Percentiles rank a stretch among this genome's conserved stretches.
phyloP scores from a whole-genome alignment of 1,284 basidiomycete species.

The Ceratobasidium papillatum region DNA sequence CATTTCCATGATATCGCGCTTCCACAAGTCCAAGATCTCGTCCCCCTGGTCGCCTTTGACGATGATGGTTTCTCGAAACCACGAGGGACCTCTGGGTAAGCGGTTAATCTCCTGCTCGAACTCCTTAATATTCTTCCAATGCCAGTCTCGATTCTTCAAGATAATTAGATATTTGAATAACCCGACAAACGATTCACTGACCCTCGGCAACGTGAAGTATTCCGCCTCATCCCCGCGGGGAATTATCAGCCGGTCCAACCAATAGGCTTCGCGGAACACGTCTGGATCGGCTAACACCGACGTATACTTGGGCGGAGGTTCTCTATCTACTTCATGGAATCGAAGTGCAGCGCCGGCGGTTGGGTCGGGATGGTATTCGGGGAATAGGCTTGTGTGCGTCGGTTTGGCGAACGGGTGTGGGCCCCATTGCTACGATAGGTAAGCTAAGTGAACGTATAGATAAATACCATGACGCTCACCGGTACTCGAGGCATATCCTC shows the following conservation, averaged over 20 bases:
- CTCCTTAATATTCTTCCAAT: constrained; percentile 44
- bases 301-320: not conserved
- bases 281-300: not conserved
- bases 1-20: constrained; percentile 51
- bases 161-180: not conserved
- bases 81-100: constrained; percentile 47
- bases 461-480: not conserved
- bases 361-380: not conserved
- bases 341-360: not conserved
- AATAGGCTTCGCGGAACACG: not conserved
- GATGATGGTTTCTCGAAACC: constrained; percentile 47
- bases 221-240: not conserved
- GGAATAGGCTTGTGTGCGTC: not conserved
- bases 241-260: not conserved
- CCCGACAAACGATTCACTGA: not conserved
- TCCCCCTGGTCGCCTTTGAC: constrained; percentile 46
- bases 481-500: not conserved
- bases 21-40: constrained; percentile 50
- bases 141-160: constrained; percentile 4
- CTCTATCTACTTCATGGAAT: not conserved
- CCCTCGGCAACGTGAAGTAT: not conserved
- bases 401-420: not conserved
- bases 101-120: constrained; percentile 46
- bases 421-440: not conserved
- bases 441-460: not conserved